A percentile compares a stretch with the other conserved stretches of the same genome.
Evolutionary conservation across 2,329 filamentous ascomycete genomes (phyloP).

Genomic region (Zymoseptoria tritici): DNA sequence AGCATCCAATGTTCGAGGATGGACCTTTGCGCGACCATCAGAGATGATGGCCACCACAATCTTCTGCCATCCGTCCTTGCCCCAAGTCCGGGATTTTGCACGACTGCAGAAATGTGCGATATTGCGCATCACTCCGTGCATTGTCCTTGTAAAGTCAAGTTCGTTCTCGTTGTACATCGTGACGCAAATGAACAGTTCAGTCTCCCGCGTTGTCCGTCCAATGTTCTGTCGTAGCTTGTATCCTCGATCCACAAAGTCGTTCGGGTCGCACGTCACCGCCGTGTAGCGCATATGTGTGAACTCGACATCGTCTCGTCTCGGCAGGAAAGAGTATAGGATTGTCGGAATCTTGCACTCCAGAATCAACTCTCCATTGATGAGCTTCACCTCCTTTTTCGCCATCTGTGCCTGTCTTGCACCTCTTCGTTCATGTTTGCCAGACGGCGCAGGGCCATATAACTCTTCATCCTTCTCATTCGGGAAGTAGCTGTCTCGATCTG

Average conservation of each 20-base stretch:
- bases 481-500: slow-evolving; percentile 54
- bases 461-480: slow-evolving; percentile 47
- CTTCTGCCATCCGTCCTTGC: slow-evolving; percentile 96
- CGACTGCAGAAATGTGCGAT: slow-evolving; percentile 93
- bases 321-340: slow-evolving; percentile 93
- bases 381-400: slow-evolving; percentile 84
- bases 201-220: slow-evolving; percentile 74
- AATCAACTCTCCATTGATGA: slow-evolving; percentile 96
- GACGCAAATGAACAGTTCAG: slow-evolving; percentile 90
- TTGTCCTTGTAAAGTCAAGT: slow-evolving; percentile 90
- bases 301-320: slow-evolving; percentile 83
- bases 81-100: slow-evolving; percentile 89
- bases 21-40: slow-evolving; percentile 87
- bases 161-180: slow-evolving; percentile 99
- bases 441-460: slow-evolving; percentile 73
- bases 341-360: slow-evolving; percentile 99
- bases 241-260: slow-evolving; percentile 80
- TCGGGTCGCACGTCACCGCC: slow-evolving; percentile 94
- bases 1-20: slow-evolving; percentile 86
- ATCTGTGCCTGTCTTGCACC: slow-evolving; percentile 82
- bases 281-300: slow-evolving; percentile 99
- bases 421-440: slow-evolving; percentile 76
- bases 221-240: slow-evolving; percentile 93
- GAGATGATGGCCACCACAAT: slow-evolving; percentile 97
- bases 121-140: slow-evolving; percentile 98